Evolutionary conservation across 176 grass and related monocot genomes (phyloP).

Genomic region (Cenchrus americanus): DNA sequence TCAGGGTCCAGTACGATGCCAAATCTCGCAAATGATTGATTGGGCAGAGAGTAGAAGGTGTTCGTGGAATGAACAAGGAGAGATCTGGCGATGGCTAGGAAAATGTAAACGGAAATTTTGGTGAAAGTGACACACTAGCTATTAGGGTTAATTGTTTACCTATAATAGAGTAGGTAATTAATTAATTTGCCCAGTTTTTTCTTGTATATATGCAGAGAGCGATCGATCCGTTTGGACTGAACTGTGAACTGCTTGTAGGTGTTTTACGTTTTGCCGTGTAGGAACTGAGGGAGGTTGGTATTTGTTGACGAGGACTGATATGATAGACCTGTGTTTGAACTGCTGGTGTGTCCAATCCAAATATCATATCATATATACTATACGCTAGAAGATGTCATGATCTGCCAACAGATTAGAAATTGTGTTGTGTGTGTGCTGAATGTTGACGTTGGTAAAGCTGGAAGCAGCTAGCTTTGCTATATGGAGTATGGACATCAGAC

Average conservation of each 20-base stretch:
- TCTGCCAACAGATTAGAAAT: not conserved
- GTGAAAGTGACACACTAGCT: not conserved
- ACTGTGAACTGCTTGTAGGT: not conserved
- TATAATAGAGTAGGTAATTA: not conserved
- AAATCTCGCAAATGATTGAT: not conserved
- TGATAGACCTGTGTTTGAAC: not conserved
- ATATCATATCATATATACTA: not conserved
- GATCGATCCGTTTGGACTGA: not conserved
- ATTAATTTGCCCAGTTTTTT: not conserved
- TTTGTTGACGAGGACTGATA: constrained; percentile 35
- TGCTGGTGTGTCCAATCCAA: not conserved
- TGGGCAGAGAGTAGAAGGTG: not conserved
- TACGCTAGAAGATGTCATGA: not conserved
- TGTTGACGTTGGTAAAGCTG: constrained; percentile 13
- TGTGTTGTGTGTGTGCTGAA: not conserved
- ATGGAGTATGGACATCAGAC: not conserved
- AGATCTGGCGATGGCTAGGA: not conserved
- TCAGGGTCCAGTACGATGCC: not conserved
- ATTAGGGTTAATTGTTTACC: not conserved
- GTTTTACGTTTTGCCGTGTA: not conserved
- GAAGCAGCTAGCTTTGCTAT: not conserved
- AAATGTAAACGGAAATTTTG: constrained; percentile 6
- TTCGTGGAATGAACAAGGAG: constrained; percentile 6
- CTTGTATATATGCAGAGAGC: not conserved
- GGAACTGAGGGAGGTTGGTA: constrained; percentile 25